Conservation (phyloP, 768 basidiomycete genomes). For the Phlebiopsis gigantea region DNA sequence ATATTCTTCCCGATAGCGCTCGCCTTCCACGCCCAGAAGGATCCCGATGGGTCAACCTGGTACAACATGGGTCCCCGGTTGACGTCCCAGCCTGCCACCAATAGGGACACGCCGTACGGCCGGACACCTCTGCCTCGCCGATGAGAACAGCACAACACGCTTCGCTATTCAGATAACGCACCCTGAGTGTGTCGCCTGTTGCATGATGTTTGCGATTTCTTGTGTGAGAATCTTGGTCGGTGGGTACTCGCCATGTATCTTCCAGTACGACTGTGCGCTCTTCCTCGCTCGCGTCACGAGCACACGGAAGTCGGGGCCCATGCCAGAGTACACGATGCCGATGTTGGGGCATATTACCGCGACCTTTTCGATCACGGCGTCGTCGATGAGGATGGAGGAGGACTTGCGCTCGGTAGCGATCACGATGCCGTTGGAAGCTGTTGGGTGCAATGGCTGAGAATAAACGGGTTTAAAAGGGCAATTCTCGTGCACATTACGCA, state of each 20-base stretch:
- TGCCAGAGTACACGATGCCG: slow-evolving; percentile 98
- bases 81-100: slow-evolving; percentile 95
- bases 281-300: slow-evolving; percentile 93
- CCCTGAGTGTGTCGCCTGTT: slow-evolving; percentile 98
- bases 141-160: slow-evolving; percentile 13
- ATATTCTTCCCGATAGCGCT: slow-evolving; percentile 99
- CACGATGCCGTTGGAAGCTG: slow-evolving; percentile 98
- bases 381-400: slow-evolving; percentile 95
- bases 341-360: slow-evolving; percentile 98
- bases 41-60: slow-evolving; percentile 98
- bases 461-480: slow-evolving; percentile 12
- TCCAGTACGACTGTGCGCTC: slow-evolving; percentile 99
- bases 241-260: slow-evolving; percentile 97
- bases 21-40: slow-evolving; percentile 99
- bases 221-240: slow-evolving; percentile 94
- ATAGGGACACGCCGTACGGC: slow-evolving; percentile 95
- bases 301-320: slow-evolving; percentile 98
- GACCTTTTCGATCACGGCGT: slow-evolving; percentile 96
- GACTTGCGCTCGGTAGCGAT: slow-evolving; percentile 99
- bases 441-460: not conserved
- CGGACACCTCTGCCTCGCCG: slow-evolving; percentile 77
- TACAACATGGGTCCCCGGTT: slow-evolving; percentile 95
- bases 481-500: slow-evolving; percentile 27
- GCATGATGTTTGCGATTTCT: slow-evolving; percentile 97
- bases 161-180: slow-evolving; percentile 34